phyloP scores from a whole-genome alignment of 1,284 basidiomycete species.

The Sporisorium reilianum region DNA sequence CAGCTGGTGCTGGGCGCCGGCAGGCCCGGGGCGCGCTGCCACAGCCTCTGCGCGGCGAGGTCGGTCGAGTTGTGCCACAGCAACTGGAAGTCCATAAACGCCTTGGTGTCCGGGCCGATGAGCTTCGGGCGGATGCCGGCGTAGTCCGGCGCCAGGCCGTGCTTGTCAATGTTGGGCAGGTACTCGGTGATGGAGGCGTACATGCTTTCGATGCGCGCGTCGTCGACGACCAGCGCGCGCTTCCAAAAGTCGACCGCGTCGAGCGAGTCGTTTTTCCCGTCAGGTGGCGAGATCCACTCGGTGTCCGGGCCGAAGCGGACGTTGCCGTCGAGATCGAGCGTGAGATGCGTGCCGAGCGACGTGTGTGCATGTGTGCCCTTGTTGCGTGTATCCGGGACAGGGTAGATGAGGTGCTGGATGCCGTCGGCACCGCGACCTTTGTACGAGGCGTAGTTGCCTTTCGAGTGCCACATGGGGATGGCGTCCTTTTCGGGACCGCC shows the following conservation, averaged over 20 bases:
- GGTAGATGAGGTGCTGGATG: constrained; percentile 64
- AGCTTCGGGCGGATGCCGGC: constrained; percentile 92
- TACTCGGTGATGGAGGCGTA: constrained; percentile 72
- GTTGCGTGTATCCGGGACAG: constrained; percentile 56
- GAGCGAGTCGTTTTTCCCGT: not conserved
- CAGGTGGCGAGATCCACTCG: constrained; percentile 77
- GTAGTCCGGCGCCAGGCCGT: constrained; percentile 85
- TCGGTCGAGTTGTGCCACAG: constrained; percentile 59
- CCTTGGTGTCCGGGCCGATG: constrained; percentile 76
- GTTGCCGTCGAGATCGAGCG: constrained; percentile 84
- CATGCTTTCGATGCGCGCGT: constrained; percentile 59
- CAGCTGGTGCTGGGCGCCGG: constrained; percentile 23
- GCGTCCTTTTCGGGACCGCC: constrained; percentile 21
- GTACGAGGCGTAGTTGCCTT: constrained; percentile 67
- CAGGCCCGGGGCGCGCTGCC: constrained; percentile 53
- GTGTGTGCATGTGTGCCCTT: constrained; percentile 58
- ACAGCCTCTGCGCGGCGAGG: constrained; percentile 52
- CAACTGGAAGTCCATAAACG: constrained; percentile 85
- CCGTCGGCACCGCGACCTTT: constrained; percentile 52
- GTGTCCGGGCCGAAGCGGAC: constrained; percentile 94
- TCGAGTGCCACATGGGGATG: constrained; percentile 62
- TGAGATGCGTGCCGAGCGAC: constrained; percentile 65
- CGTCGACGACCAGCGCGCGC: constrained; percentile 39
- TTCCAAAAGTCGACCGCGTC: constrained; percentile 58
- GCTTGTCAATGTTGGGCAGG: constrained; percentile 78